These are phyloP conservation scores for Hirsutella thompsonii DNA, from an alignment of 2,329 filamentous ascomycete species.

Conservation along the genomic window DNA sequence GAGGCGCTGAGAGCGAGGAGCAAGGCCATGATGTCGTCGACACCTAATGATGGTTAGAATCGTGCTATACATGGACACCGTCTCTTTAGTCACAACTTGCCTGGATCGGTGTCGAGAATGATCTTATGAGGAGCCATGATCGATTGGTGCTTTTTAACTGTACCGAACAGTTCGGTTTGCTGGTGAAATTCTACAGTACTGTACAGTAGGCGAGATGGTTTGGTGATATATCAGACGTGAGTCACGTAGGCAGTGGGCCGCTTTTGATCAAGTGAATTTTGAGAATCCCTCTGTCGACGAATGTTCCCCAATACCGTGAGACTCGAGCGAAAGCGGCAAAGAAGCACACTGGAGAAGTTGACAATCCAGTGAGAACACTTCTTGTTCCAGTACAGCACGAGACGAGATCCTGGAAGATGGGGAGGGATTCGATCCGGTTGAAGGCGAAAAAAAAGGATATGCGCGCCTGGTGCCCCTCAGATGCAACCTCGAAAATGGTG, in stretches of 20 bases:
- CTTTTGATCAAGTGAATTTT: background rate
- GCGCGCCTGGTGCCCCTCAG: too few relatives aligned
- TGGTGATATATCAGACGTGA: background rate
- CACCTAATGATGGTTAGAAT: constrained; percentile 33
- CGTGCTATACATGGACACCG: background rate
- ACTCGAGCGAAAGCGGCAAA: too few relatives aligned
- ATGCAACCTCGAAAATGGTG: too few relatives aligned
- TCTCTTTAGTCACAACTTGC: constrained; percentile 28
- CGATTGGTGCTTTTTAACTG: background rate
- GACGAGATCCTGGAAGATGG: too few relatives aligned
- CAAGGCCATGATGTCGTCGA: constrained; percentile 84
- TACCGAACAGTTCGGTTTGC: background rate
- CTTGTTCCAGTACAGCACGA: too few relatives aligned
- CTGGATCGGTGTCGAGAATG: constrained; percentile 92
- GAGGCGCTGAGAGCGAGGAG: constrained; percentile 73
- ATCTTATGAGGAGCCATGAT: constrained; percentile 59
- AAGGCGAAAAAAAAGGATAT: too few relatives aligned
- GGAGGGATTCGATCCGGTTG: too few relatives aligned
- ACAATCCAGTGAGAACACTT: too few relatives aligned
- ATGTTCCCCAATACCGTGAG: too few relatives aligned
- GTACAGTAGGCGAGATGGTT: background rate
- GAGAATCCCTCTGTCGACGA: too few relatives aligned
- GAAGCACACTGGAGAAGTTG: too few relatives aligned
- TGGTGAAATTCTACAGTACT: too few relatives aligned
- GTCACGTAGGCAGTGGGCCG: background rate